Conservation (phyloP, 495 filamentous ascomycete species). For the Xylaria cubensis region DNA sequence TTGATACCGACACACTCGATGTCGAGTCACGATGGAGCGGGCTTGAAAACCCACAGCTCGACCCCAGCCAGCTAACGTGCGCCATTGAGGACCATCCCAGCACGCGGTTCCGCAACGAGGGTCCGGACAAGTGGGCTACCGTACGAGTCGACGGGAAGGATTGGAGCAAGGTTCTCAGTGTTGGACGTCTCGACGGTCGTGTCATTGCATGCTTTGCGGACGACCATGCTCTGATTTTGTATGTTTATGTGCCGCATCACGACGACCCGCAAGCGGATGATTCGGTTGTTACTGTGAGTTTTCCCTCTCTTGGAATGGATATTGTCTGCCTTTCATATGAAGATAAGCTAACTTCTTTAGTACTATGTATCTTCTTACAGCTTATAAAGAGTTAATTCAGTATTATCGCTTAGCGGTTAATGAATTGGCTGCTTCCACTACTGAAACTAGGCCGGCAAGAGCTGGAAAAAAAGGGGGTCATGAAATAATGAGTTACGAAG, state of each 20-base stretch:
- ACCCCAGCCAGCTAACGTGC: slow-evolving; percentile 70
- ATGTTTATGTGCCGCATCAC: slow-evolving; percentile 83
- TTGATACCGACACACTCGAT: slow-evolving; percentile 78
- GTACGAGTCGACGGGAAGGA: slow-evolving; percentile 91
- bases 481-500: slow-evolving; percentile 19
- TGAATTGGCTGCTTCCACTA: not conserved
- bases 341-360: slow-evolving; percentile 26
- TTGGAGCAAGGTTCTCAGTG: slow-evolving; percentile 87
- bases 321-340: not conserved
- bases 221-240: slow-evolving; percentile 87
- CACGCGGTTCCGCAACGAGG: slow-evolving; percentile 67
- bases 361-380: slow-evolving; percentile 47
- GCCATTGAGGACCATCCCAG: slow-evolving; percentile 76
- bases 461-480: not conserved
- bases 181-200: slow-evolving; percentile 84
- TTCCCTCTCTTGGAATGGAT: not conserved
- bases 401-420: not conserved
- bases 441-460: not conserved
- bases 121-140: slow-evolving; percentile 75
- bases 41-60: slow-evolving; percentile 82
- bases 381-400: slow-evolving; percentile 13
- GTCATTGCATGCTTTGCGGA: slow-evolving; percentile 86
- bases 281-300: slow-evolving; percentile 78
- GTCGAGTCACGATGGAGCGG: slow-evolving; percentile 84
- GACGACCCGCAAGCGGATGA: slow-evolving; percentile 71